These are phyloP conservation scores for Pseudognaphalium luteoalbum DNA, from an alignment of 129 eudicot species.

Conservation along the genomic window DNA sequence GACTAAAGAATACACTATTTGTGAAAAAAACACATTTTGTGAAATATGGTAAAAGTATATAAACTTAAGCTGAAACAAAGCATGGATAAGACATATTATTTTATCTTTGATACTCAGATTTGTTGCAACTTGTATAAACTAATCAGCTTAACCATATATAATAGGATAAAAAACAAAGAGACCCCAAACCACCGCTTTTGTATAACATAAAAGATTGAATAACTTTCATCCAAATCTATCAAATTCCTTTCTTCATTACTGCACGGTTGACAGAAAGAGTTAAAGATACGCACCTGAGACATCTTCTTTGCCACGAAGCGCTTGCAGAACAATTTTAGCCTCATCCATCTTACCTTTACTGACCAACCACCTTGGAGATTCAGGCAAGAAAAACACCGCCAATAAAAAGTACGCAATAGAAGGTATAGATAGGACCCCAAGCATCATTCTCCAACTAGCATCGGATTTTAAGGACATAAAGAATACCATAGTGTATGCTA, in stretches of 20 bases:
- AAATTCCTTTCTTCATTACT: no score
- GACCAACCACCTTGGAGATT: slow-evolving; percentile 99
- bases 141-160: not conserved
- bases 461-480: slow-evolving; percentile 63
- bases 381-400: slow-evolving; percentile 75
- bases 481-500: slow-evolving; percentile 91
- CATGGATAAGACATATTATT: not conserved
- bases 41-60: not conserved
- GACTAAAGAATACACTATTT: not conserved
- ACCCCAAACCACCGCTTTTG: not conserved
- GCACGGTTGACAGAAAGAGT: not conserved
- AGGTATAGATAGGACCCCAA: slow-evolving; percentile 87
- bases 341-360: slow-evolving; percentile 91
- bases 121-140: not conserved
- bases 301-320: slow-evolving; percentile 86
- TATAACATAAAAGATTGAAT: no score
- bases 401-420: slow-evolving; percentile 58
- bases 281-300: slow-evolving; percentile 65
- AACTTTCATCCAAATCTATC: not conserved
- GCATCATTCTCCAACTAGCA: slow-evolving; percentile 94
- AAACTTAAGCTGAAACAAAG: no score
- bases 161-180: not conserved
- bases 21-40: not conserved
- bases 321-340: slow-evolving; percentile 71
- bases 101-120: not conserved